A percentile compares a stretch with the other conserved stretches of the same genome.
phyloP scores from a whole-genome alignment of 768 basidiomycete genomes.

The Steccherinum ochraceum region DNA sequence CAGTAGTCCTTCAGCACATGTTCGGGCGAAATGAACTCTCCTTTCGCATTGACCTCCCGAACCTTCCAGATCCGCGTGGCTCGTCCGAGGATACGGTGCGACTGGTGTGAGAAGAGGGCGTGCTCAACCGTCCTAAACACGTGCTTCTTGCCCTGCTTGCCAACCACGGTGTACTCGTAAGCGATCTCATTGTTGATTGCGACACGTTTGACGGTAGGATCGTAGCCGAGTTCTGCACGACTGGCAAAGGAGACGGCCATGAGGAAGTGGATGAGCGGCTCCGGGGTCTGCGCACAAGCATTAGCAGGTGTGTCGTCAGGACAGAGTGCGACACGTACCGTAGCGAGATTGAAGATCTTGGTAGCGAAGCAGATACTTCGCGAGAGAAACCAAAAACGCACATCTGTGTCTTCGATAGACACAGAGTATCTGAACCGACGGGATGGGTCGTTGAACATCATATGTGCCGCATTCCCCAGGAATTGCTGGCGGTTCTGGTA shows the following conservation, averaged over 20 bases:
- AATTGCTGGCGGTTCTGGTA: background rate
- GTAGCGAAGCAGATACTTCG: background rate
- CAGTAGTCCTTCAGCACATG: background rate
- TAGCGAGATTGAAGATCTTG: background rate
- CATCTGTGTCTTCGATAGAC: background rate
- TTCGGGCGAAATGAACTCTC: background rate
- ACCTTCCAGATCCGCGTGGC: background rate
- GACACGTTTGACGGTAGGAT: background rate
- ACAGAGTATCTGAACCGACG: constrained; percentile 1
- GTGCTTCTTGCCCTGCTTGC: background rate
- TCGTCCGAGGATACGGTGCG: background rate
- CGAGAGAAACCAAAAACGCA: constrained; percentile 3
- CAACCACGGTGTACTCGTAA: background rate
- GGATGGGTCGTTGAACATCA: background rate
- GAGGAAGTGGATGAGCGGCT: background rate
- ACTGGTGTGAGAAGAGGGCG: background rate
- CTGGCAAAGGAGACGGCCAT: background rate
- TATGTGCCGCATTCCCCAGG: background rate
- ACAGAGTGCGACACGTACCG: background rate
- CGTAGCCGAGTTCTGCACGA: background rate
- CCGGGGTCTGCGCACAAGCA: background rate
- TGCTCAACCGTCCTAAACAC: no score
- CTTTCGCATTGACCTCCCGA: background rate
- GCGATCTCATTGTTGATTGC: background rate
- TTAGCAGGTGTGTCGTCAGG: background rate